Evolutionary conservation across 1,284 basidiomycete genomes (phyloP).

Genomic region (Pisolithus thermaeus): DNA sequence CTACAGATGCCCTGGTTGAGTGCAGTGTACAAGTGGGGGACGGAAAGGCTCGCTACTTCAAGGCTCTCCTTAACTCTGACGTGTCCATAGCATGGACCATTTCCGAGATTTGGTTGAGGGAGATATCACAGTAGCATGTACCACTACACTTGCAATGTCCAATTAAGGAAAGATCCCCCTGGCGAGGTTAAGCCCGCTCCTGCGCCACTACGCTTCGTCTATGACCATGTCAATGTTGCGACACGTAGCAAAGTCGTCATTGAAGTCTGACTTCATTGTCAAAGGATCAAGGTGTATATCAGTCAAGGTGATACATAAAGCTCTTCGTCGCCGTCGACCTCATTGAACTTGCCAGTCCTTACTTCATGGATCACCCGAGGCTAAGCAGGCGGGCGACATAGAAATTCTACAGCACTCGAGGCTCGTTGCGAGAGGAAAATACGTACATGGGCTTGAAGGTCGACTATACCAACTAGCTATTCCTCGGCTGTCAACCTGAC

Average conservation of each 20-base stretch:
- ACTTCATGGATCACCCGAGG: constrained; percentile 76
- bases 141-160: background rate
- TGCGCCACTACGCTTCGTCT: constrained; percentile 1
- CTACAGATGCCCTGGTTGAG: constrained; percentile 22
- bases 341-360: constrained; percentile 37
- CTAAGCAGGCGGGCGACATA: constrained; percentile 75
- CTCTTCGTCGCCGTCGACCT: constrained; percentile 18
- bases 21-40: constrained; percentile 27
- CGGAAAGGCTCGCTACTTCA: constrained; percentile 32
- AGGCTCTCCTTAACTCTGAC: constrained; percentile 27
- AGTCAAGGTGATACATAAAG: constrained; percentile 46
- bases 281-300: constrained; percentile 45
- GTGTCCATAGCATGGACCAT: constrained; percentile 37
- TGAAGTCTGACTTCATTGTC: constrained; percentile 21
- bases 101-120: constrained; percentile 43
- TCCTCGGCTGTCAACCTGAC: constrained; percentile 2
- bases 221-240: constrained; percentile 16
- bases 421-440: constrained; percentile 82
- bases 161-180: background rate
- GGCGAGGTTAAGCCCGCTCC: constrained; percentile 13
- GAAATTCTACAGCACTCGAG: constrained; percentile 76
- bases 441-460: constrained; percentile 87
- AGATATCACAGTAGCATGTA: background rate
- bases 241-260: constrained; percentile 22
- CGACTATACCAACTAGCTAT: constrained; percentile 22